Evolutionary conservation across 2,329 filamentous ascomycete genomes (phyloP), one percentile per base, ranked within the genome.

Genomic region (Xylariaceae sp.): DNA sequence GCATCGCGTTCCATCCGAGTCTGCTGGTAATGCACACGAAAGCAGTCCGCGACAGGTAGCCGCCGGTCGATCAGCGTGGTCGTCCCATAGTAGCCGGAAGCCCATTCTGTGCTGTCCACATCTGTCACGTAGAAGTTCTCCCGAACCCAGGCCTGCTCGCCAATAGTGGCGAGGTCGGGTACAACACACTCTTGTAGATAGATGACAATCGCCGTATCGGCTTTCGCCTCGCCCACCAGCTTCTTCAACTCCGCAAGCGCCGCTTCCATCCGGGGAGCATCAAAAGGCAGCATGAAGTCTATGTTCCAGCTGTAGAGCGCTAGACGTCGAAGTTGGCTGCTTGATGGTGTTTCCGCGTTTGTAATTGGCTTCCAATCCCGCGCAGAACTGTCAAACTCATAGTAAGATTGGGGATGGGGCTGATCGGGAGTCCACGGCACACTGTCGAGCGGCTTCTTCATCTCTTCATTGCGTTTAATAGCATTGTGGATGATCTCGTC

Each of bases 131-230:
- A 50, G 59, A 77, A 79, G 4, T 51, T 51, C 1, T 62, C 44
- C 17, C 63, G 64, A 4, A 79, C 55, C 74, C 74, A 79, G 2
- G 50, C 39, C 19, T 65, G 54, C 2, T 56, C 48, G 15, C 63
- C 58, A 37, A 79, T 66, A 4, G 67, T 59, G 1, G 48, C 34
- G 4, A 79, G 62, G 47, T 78, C 73, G 1, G 62, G 59, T 1
- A 50, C 40, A 9, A 65, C 48, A 62, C 74, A 75, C 49, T 79
- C 75, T 44, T 77, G 73, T 2, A 79, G 57, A 53, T 68, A 71
- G 39, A 79, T 62, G 3, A 76, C 57, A 0, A 57, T 49, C 1
- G 70, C 59, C 0, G 59, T 57, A 39, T 19, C 1, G 42, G 12
- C 1, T 44, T 42, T 1, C 49, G 18, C 7, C 37, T 37, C 2